phyloP scores from a whole-genome alignment of 2,329 filamentous ascomycete genomes.

The Aspergillus hortae region DNA sequence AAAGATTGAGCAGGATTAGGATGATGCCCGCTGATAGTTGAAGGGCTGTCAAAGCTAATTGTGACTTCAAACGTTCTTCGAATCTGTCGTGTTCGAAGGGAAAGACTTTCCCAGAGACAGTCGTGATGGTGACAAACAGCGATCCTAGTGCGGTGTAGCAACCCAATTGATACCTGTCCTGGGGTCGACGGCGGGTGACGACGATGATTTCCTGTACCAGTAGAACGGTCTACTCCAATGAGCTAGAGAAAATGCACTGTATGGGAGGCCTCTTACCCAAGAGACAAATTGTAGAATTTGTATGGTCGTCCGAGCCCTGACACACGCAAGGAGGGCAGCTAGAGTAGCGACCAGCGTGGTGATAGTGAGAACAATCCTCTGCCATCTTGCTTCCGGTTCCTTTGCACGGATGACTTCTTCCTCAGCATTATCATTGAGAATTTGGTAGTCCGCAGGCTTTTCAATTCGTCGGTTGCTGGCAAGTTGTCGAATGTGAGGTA shows the following conservation, averaged over 20 bases:
- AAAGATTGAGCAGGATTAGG: background rate
- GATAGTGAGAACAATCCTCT: background rate
- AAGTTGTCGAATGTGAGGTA: background rate
- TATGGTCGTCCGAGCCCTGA: background rate
- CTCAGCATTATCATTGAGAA: constrained; percentile 16
- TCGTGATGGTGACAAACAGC: background rate
- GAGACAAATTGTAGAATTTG: background rate
- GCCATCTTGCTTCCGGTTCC: background rate
- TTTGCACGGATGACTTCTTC: background rate
- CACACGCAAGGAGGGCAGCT: background rate
- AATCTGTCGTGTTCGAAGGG: background rate
- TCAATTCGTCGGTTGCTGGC: background rate
- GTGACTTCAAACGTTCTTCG: background rate
- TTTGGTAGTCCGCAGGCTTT: background rate
- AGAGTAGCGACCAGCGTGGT: background rate
- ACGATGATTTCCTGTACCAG: constrained; percentile 5
- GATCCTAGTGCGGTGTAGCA: constrained; percentile 6
- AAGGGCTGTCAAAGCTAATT: background rate
- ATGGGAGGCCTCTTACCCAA: constrained; percentile 5
- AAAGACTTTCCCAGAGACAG: background rate
- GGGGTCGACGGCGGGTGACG: background rate
- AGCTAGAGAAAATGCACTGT: background rate
- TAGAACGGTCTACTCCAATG: background rate
- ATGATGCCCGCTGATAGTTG: background rate
- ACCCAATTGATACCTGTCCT: constrained; percentile 6